Evolutionary conservation across 2,329 filamentous ascomycete genomes (phyloP), one percentile per base, ranked within the genome.

Genomic region (Epicoccum sorghinum): DNA sequence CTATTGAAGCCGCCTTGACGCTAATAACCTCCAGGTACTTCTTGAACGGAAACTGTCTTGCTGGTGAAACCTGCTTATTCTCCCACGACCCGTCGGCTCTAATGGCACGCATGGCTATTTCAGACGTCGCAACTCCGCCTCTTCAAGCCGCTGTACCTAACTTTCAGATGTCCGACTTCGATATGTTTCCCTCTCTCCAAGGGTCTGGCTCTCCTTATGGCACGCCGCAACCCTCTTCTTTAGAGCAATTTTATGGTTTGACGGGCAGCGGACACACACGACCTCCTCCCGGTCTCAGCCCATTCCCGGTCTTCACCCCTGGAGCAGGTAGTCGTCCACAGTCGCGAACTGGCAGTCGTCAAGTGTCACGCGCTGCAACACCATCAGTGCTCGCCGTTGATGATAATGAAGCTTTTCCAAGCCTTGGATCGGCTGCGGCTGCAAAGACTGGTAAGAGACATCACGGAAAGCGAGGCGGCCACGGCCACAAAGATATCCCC

Each of bases 331-430:
- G 86, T 49, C 88, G 88, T 24, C 84, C 90, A 23, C 86, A 89
- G 58, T 98, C 95, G 24, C 87, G 93, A 47, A 92, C 92, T 13
- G 86, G 86, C 57, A 98, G 93, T 72, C 87, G 93, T 32, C 90
- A 92, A 67, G 89, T 90, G 52, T 82, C 86, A 43, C 82, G 85
- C 39, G 82, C 86, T 29, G 72, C 81, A 12, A 85, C 86, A 25
- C 85, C 86, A 29, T 82, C 86, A 23, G 89, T 90, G 12, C 89
- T 89, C 27, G 86, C 90, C 18, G 87, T 96, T 23, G 93, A 98
- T 70, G 95, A 99, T 68, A 93, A 91, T 18, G 95, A 99, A 68
- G 95, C 93, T 0, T 99, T 99, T 67, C 95, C 95, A 7, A 90
- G 89, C 7, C 83, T 99, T 3, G 91, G 91, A 5, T 90, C 91